phyloP scores from a whole-genome alignment of 2,329 filamentous ascomycete species.

The Immersiporthe knoxdaviesiana region DNA sequence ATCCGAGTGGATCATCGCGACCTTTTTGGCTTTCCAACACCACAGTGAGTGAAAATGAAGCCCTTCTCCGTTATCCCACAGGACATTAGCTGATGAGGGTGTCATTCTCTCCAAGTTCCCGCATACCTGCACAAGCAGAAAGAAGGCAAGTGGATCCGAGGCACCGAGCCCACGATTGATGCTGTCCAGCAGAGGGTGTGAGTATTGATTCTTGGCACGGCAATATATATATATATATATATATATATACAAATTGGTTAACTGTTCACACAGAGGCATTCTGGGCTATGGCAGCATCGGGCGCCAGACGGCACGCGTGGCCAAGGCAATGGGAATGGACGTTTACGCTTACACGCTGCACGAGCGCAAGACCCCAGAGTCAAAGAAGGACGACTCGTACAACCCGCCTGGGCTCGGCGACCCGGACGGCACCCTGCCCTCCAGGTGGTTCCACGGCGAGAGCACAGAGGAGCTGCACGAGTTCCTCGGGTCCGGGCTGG shows the following conservation, averaged over 20 bases:
- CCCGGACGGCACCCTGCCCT: slow-evolving; percentile 51
- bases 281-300: slow-evolving; percentile 60
- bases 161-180: slow-evolving; percentile 43
- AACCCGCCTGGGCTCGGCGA: slow-evolving; percentile 69
- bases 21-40: slow-evolving; percentile 55
- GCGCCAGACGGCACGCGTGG: slow-evolving; percentile 58
- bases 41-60: slow-evolving; percentile 11
- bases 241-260: too few relatives aligned
- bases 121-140: slow-evolving; percentile 50
- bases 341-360: slow-evolving; percentile 77
- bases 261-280: slow-evolving; percentile 48
- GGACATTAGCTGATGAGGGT: background rate
- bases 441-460: slow-evolving; percentile 55
- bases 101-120: slow-evolving; percentile 44
- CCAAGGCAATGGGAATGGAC: slow-evolving; percentile 68
- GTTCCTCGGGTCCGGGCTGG: slow-evolving; percentile 55
- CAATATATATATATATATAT: too few relatives aligned
- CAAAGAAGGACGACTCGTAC: slow-evolving; percentile 66
- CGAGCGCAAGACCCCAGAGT: slow-evolving; percentile 67
- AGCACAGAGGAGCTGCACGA: slow-evolving; percentile 49
- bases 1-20: slow-evolving; percentile 59
- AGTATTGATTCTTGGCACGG: slow-evolving; percentile 31
- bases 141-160: slow-evolving; percentile 48
- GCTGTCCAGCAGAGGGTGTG: slow-evolving; percentile 54
- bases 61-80: background rate